phyloP scores from a whole-genome alignment of 352 stramenopile species.

The Pythium periplocum region DNA sequence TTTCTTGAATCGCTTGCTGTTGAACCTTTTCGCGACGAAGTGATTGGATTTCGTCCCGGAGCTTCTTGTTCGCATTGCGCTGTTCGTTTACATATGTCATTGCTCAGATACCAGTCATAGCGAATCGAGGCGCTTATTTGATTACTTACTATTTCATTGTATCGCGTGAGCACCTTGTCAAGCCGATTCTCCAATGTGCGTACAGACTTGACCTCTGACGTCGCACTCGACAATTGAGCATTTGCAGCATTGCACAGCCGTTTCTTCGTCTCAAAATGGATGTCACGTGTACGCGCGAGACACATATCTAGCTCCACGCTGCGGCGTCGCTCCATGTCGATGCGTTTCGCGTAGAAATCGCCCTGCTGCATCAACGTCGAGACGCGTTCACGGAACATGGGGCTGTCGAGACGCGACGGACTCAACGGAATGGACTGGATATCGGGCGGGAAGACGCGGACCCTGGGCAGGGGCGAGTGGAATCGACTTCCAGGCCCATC shows the following conservation, averaged over 20 bases:
- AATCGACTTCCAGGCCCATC: constrained; percentile 7
- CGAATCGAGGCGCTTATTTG: neutral
- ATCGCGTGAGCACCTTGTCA: constrained; percentile 79
- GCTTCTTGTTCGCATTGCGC: constrained; percentile 75
- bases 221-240: constrained; percentile 36
- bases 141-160: constrained; percentile 62
- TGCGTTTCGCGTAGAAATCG: constrained; percentile 63
- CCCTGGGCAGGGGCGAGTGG: constrained; percentile 19
- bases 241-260: constrained; percentile 44
- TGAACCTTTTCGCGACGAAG: constrained; percentile 76
- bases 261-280: constrained; percentile 54
- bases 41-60: constrained; percentile 76
- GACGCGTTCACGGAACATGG: constrained; percentile 68
- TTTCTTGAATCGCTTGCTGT: constrained; percentile 69
- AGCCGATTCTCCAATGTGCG: constrained; percentile 77
- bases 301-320: constrained; percentile 42
- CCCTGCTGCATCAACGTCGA: constrained; percentile 62
- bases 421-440: constrained; percentile 51
- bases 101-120: no score
- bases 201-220: constrained; percentile 53
- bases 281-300: constrained; percentile 22
- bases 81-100: constrained; percentile 3
- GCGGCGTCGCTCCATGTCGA: constrained; percentile 55
- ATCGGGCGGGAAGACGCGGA: constrained; percentile 51
- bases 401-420: constrained; percentile 63